Percentiles rank a stretch among this genome's conserved stretches.
Conservation (phyloP, 768 basidiomycete genomes). For the Mrakia gelida region DNA sequence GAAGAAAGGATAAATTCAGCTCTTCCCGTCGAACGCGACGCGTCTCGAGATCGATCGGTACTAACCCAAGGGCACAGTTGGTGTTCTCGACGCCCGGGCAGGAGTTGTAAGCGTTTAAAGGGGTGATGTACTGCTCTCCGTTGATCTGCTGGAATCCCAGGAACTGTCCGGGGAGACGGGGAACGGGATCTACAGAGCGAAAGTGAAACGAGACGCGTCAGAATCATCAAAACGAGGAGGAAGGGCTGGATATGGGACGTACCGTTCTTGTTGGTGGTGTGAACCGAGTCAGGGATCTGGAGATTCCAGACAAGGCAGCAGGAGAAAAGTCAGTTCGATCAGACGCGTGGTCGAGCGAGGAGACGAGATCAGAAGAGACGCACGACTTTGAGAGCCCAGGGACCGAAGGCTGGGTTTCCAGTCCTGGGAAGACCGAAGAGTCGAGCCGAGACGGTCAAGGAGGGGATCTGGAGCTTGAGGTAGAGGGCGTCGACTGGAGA, state of each 20-base stretch:
- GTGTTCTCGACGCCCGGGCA: slow-evolving; percentile 1
- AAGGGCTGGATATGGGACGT: background rate
- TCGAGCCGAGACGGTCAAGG: background rate
- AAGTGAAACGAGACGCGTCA: background rate
- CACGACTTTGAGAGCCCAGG: background rate
- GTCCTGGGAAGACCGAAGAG: slow-evolving; percentile 6
- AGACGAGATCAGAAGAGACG: background rate
- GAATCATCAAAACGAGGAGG: background rate
- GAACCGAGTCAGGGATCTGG: background rate
- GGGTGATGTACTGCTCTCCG: background rate
- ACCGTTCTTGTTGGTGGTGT: slow-evolving; percentile 10
- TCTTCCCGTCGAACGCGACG: background rate
- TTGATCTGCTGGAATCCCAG: background rate
- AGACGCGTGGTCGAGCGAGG: too few relatives aligned
- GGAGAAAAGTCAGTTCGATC: background rate
- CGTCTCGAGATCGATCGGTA: background rate
- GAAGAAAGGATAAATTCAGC: background rate
- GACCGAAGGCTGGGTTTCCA: background rate
- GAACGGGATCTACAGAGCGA: background rate
- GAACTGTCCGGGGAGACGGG: background rate
- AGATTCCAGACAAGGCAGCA: too few relatives aligned
- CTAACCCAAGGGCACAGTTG: slow-evolving; percentile 2
- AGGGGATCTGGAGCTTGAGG: slow-evolving; percentile 7
- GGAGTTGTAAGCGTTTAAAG: background rate
- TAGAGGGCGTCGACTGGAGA: background rate